These are phyloP conservation scores for Pythium dissimile DNA, from an alignment of 352 stramenopile species.

Conservation along the genomic window DNA sequence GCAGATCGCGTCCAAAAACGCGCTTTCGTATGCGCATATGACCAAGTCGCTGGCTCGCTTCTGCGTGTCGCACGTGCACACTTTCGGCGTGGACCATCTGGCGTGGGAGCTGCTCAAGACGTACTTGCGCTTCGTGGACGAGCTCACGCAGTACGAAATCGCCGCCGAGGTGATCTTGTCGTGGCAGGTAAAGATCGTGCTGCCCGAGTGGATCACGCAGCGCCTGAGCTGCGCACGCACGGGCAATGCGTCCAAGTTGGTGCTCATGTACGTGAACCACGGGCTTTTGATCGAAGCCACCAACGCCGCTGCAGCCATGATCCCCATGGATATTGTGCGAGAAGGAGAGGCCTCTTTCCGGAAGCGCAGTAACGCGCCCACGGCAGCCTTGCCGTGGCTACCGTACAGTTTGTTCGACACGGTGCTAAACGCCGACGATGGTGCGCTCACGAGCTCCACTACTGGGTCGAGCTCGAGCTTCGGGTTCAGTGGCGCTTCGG, in stretches of 20 bases:
- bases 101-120: conserved; percentile 57
- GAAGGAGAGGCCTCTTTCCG: conserved; percentile 36
- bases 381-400: conserved; percentile 48
- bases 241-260: conserved; percentile 54
- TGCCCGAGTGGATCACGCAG: conserved; percentile 57
- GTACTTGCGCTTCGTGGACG: conserved; percentile 36
- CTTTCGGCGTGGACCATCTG: conserved; percentile 31
- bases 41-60: conserved; percentile 68
- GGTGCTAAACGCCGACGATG: conserved; percentile 45
- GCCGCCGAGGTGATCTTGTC: conserved; percentile 51
- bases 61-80: conserved; percentile 51
- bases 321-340: conserved; percentile 35
- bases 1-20: conserved; percentile 37
- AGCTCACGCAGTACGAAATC: conserved; percentile 52
- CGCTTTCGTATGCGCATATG: conserved; percentile 29
- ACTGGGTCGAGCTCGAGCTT: conserved; percentile 7
- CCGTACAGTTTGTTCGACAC: conserved; percentile 67
- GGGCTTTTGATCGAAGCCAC: conserved; percentile 61
- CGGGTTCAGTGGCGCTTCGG: conserved; percentile 12
- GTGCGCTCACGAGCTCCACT: conserved; percentile 28
- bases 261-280: conserved; percentile 55
- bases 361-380: conserved; percentile 27
- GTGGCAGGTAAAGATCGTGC: conserved; percentile 60
- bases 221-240: conserved; percentile 30
- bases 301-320: conserved; percentile 43